phyloP scores from a whole-genome alignment of 139 green algal genomes.

The Chlamydomonas sphaeroides region DNA sequence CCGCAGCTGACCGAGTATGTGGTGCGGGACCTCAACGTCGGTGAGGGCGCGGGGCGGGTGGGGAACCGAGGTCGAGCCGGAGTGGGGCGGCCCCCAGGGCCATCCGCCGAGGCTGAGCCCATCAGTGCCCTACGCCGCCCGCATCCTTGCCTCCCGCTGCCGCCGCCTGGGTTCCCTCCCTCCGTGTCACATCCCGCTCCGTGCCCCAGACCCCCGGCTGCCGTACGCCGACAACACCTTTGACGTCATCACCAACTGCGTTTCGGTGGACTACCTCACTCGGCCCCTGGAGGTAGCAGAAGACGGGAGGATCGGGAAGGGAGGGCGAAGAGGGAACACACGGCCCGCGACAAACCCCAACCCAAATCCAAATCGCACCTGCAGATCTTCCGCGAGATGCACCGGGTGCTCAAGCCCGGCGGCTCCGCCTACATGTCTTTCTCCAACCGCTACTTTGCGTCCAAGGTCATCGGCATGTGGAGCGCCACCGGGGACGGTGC shows the following conservation, averaged over 20 bases:
- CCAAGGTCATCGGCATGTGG: slow-evolving; percentile 73
- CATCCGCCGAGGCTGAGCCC: no score
- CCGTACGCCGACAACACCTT: slow-evolving; percentile 89
- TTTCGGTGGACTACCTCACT: slow-evolving; percentile 88
- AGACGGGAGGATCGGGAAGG: no score
- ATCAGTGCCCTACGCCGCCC: no score
- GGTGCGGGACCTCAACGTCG: slow-evolving; percentile 82
- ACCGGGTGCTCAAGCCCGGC: slow-evolving; percentile 86
- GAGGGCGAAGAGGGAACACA: no score
- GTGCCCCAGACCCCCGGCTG: slow-evolving; percentile 64
- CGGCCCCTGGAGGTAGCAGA: slow-evolving; percentile 79
- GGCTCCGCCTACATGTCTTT: slow-evolving; percentile 85
- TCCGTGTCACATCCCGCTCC: neutral
- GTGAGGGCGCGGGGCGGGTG: neutral
- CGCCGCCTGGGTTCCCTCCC: no score
- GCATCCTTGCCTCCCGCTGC: no score
- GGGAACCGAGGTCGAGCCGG: no score
- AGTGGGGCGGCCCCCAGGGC: no score
- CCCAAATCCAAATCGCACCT: no score
- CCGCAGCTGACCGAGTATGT: slow-evolving; percentile 69
- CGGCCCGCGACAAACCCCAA: no score
- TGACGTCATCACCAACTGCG: slow-evolving; percentile 76
- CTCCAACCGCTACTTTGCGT: slow-evolving; percentile 92
- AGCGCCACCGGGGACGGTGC: slow-evolving; percentile 51
- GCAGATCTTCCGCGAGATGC: slow-evolving; percentile 83